Evolutionary conservation across 768 basidiomycete species (phyloP).

Genomic region (Auriscalpium microsporum): DNA sequence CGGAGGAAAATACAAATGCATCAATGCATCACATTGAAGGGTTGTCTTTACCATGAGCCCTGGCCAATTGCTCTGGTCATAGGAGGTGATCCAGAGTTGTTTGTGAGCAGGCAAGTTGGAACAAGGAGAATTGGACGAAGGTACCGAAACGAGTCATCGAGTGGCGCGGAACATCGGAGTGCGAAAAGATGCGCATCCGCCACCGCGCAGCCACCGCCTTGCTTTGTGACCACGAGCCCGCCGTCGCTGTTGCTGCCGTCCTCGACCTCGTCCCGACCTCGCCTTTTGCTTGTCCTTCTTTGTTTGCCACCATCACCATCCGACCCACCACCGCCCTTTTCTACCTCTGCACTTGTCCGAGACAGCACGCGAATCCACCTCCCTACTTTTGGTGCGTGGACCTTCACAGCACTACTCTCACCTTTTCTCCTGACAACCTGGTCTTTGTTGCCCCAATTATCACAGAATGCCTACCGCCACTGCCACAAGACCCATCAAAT

Average conservation of each 20-base stretch:
- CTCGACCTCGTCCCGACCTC: neutral
- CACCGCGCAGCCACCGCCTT: neutral
- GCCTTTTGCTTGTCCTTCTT: neutral
- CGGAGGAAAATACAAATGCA: too few species aligned
- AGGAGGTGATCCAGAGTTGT: too few species aligned
- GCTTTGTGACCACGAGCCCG: neutral
- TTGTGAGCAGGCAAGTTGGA: too few species aligned
- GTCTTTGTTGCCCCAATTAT: neutral
- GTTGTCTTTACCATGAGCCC: too few species aligned
- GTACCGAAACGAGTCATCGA: neutral
- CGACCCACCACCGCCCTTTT: neutral
- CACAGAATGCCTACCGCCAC: constrained; percentile 15
- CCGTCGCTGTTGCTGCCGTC: constrained; percentile 1
- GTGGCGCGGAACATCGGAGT: neutral
- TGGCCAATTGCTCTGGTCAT: too few species aligned
- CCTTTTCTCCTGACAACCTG: neutral
- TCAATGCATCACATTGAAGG: too few species aligned
- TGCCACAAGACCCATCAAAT: constrained; percentile 2
- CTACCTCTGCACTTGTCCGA: too few species aligned
- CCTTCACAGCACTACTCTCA: neutral
- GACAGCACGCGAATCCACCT: too few species aligned
- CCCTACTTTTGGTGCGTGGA: neutral
- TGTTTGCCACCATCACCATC: neutral
- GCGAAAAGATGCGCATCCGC: neutral
- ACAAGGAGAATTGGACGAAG: too few species aligned